phyloP scores from a whole-genome alignment of 108 stramenopile species.

The Mediolabrus comicus region DNA sequence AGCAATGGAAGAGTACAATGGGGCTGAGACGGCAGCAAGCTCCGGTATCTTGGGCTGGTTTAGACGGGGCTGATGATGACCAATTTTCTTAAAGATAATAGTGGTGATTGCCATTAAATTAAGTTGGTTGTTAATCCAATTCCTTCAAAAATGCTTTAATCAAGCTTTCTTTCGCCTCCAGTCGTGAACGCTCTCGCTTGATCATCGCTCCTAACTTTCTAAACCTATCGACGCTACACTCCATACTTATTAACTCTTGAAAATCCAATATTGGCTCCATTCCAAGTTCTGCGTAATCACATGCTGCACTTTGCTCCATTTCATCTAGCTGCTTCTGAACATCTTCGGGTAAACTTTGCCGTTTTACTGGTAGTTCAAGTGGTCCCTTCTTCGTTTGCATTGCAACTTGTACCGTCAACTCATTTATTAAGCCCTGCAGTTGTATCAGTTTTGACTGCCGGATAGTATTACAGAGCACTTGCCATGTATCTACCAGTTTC shows the following conservation, averaged over 20 bases:
- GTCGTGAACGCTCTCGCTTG: slow-evolving; percentile 46
- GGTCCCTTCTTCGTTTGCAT: slow-evolving; percentile 42
- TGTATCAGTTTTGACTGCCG: slow-evolving; percentile 42
- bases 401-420: slow-evolving; percentile 59
- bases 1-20: slow-evolving; percentile 44
- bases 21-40: slow-evolving; percentile 17
- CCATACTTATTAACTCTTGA: slow-evolving; percentile 55
- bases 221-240: slow-evolving; percentile 29
- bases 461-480: slow-evolving; percentile 67
- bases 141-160: slow-evolving; percentile 24
- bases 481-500: slow-evolving; percentile 67
- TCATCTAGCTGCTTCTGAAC: slow-evolving; percentile 47
- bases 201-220: slow-evolving; percentile 50
- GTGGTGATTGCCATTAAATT: too few species aligned
- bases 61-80: too few species aligned
- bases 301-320: slow-evolving; percentile 55
- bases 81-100: too few species aligned
- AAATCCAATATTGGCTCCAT: slow-evolving; percentile 79
- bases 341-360: slow-evolving; percentile 47
- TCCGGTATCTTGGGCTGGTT: slow-evolving; percentile 44
- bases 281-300: slow-evolving; percentile 42
- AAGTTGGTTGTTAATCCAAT: not conserved
- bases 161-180: slow-evolving; percentile 53
- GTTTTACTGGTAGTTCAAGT: slow-evolving; percentile 66
- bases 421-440: slow-evolving; percentile 55